These are phyloP conservation scores for Macrolepiota dolichaula DNA, from an alignment of 768 basidiomycete genomes.

Conservation along the genomic window DNA sequence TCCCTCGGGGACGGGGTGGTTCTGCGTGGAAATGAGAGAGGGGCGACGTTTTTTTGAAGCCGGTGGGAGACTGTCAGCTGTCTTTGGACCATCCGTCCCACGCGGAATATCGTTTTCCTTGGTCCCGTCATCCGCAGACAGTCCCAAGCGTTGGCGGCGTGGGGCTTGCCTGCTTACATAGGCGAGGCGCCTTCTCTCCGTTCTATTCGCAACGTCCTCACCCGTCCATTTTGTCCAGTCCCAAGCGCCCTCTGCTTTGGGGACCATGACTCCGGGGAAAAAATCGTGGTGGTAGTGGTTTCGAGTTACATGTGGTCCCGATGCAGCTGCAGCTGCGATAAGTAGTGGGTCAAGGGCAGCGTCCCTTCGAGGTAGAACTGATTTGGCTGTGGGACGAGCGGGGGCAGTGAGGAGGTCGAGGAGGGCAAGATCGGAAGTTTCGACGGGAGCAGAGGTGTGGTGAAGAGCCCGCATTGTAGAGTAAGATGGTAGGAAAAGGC, in stretches of 20 bases:
- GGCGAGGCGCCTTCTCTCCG: conserved; percentile 44
- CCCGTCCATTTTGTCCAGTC: conserved; percentile 57
- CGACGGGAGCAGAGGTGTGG: conserved; percentile 16
- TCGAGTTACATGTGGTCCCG: conserved; percentile 74
- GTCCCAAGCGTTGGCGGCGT: conserved; percentile 53
- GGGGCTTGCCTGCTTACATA: conserved; percentile 80
- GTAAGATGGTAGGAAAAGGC: conserved; percentile 12
- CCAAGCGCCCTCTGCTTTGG: conserved; percentile 48
- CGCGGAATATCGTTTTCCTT: conserved; percentile 51
- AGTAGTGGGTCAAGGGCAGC: conserved; percentile 76
- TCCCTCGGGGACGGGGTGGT: conserved; percentile 13
- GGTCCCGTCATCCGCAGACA: conserved; percentile 27
- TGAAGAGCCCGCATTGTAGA: conserved; percentile 19
- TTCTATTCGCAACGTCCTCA: conserved; percentile 33
- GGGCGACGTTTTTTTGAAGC: conserved; percentile 38
- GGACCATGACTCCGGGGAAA: conserved; percentile 56
- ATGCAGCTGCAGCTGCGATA: conserved; percentile 71
- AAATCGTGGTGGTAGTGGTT: conserved; percentile 87
- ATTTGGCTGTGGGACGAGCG: conserved; percentile 33
- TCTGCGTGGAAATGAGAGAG: conserved; percentile 24
- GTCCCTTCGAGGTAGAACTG: conserved; percentile 56
- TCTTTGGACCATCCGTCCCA: conserved; percentile 34
- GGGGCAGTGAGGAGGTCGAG: conserved; percentile 66
- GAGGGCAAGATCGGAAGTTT: conserved; percentile 53
- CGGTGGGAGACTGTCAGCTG: conserved; percentile 35